Evolutionary conservation across 345 rosid species (phyloP), one percentile per base, ranked within the genome.

Genomic region (Eucalyptus caleyi): DNA sequence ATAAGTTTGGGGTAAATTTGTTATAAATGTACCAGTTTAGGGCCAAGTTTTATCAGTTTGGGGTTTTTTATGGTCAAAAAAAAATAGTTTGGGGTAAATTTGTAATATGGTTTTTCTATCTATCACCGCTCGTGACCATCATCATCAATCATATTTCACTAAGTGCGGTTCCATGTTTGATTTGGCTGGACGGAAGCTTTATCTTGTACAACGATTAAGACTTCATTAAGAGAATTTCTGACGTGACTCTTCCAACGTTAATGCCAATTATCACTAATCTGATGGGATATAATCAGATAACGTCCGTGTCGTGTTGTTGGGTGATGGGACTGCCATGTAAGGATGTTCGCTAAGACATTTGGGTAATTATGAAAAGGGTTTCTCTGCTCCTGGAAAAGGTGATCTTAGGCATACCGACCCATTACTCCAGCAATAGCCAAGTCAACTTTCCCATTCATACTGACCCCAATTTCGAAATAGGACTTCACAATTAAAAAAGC

Each of bases 51-150:
- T n/a, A n/a, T n/a, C n/a, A n/a, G n/a, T n/a, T n/a, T n/a, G n/a
- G n/a, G n/a, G n/a, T n/a, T n/a, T n/a, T n/a, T n/a, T n/a, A n/a
- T n/a, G n/a, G n/a, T n/a, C n/a, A n/a, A n/a, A n/a, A n/a, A n/a
- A n/a, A n/a, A n/a, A n/a, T n/a, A n/a, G n/a, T n/a, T n/a, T n/a
- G n/a, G n/a, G n/a, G n/a, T n/a, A n/a, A n/a, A n/a, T n/a, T n/a
- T n/a, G n/a, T n/a, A n/a, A n/a, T n/a, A n/a, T n/a, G n/a, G n/a
- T n/a, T n/a, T n/a, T n/a, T n/a, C n/a, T n/a, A 8, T n/a, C 40
- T 65, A n/a, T 65, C 4, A 23, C 21, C 2, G 0, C 21, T n/a
- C 0, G 3, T 16, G 21, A 65, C 11, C 40, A 4, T 65, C 8
- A 7, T 65, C 4, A 4, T 65, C 77, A 16, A 65, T n/a, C 37